These are phyloP conservation scores for Physcomitrellopsis africana DNA, from an alignment of 225 moss, liverwort and hornwort species.

Conservation along the genomic window DNA sequence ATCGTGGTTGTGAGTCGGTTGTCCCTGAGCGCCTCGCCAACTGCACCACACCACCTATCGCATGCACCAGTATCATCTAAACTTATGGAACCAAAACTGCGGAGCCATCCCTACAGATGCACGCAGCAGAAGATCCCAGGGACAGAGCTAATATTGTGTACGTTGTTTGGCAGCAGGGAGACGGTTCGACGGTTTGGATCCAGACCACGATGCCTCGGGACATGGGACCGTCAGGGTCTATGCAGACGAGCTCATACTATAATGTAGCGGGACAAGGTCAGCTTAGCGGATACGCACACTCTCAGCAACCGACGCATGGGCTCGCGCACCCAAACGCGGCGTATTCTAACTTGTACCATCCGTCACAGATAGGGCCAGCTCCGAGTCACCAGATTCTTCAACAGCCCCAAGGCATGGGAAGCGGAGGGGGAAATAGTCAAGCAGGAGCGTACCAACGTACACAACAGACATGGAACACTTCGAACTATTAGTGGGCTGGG, in stretches of 20 bases:
- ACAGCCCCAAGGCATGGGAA: slow-evolving; percentile 85
- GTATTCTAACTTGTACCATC: slow-evolving; percentile 85
- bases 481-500: slow-evolving; percentile 55
- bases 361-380: slow-evolving; percentile 79
- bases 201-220: slow-evolving; percentile 73
- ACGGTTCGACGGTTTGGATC: slow-evolving; percentile 84
- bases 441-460: slow-evolving; percentile 77
- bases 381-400: slow-evolving; percentile 89
- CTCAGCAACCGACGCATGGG: slow-evolving; percentile 78
- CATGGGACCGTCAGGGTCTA: slow-evolving; percentile 78
- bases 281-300: slow-evolving; percentile 75
- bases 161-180: slow-evolving; percentile 52
- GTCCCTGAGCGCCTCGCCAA: too few species aligned
- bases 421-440: slow-evolving; percentile 62
- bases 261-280: slow-evolving; percentile 88
- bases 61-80: too few species aligned
- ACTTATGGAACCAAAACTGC: too few species aligned
- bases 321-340: slow-evolving; percentile 72
- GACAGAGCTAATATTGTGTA: background rate
- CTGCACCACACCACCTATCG: too few species aligned
- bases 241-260: slow-evolving; percentile 95
- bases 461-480: slow-evolving; percentile 82
- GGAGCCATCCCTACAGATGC: too few species aligned
- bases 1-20: background rate
- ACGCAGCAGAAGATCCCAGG: too few species aligned